These are phyloP conservation scores for Zasmidium angulare DNA, from an alignment of 2,329 filamentous ascomycete species.

Conservation along the genomic window DNA sequence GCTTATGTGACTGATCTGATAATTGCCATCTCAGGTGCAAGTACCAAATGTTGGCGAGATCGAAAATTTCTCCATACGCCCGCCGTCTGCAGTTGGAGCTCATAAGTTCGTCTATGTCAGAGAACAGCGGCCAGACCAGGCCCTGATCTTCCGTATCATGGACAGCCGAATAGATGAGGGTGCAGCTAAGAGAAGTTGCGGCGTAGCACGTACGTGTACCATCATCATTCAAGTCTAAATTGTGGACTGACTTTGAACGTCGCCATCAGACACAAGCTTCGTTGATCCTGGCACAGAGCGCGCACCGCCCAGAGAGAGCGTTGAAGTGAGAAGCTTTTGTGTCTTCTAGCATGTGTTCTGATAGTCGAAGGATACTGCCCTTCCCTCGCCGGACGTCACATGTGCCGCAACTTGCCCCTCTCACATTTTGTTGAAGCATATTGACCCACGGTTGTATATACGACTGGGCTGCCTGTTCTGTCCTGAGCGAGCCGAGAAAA, in stretches of 20 bases:
- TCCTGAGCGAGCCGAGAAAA: no score
- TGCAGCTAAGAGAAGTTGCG: conserved; percentile 11
- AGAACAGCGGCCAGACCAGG: conserved; percentile 18
- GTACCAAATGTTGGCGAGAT: conserved; percentile 21
- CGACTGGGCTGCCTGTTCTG: no score
- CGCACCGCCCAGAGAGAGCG: conserved; percentile 14
- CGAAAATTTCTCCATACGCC: conserved; percentile 17
- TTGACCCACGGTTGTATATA: no score
- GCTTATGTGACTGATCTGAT: background rate
- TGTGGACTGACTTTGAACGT: no score
- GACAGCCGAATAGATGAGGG: conserved; percentile 16
- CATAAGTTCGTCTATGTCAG: conserved; percentile 23
- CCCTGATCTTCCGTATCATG: conserved; percentile 17
- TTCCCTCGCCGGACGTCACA: no score
- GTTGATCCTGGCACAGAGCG: conserved; percentile 19
- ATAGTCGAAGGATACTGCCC: no score
- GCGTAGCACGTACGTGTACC: conserved; percentile 14
- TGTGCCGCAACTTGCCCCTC: no score
- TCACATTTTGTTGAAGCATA: no score
- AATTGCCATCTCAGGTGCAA: background rate
- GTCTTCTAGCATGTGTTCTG: conserved; percentile 19
- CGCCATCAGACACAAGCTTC: conserved; percentile 7
- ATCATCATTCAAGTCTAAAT: no score
- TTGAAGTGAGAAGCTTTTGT: conserved; percentile 21
- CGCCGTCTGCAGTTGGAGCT: conserved; percentile 3